phyloP scores from a whole-genome alignment of 495 filamentous ascomycete species.

The Elasticomyces elasticus region DNA sequence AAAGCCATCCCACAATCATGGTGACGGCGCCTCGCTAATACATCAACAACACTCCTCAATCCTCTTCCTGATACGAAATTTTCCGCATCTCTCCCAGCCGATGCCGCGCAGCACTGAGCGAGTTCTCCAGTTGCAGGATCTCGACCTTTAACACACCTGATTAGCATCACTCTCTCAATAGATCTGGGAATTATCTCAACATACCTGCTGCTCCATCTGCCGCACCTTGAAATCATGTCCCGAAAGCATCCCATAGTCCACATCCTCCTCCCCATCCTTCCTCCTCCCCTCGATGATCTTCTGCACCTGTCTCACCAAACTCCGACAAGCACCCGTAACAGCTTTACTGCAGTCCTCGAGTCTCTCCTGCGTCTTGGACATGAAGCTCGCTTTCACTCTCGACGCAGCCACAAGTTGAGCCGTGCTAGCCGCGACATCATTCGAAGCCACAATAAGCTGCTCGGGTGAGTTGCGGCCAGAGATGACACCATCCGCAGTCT shows the following conservation, averaged over 20 bases:
- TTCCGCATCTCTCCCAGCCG: conserved; percentile 96
- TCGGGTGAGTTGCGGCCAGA: conserved; percentile 84
- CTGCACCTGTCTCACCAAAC: conserved; percentile 87
- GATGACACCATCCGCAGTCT: conserved; percentile 94
- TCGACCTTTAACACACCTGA: conserved; percentile 58
- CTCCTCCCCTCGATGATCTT: conserved; percentile 80
- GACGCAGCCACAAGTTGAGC: conserved; percentile 93
- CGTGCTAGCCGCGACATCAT: conserved; percentile 90
- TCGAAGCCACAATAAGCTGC: conserved; percentile 94
- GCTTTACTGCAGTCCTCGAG: conserved; percentile 88
- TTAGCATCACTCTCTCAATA: conserved; percentile 7
- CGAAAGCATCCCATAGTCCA: conserved; percentile 79
- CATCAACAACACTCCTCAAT: no score
- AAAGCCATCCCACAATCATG: no score
- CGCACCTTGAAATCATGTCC: conserved; percentile 94
- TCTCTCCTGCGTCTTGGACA: conserved; percentile 88
- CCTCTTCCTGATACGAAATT: conserved; percentile 87
- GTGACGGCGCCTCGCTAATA: no score
- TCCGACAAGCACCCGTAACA: conserved; percentile 77
- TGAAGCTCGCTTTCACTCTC: conserved; percentile 94
- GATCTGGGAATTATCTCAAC: conserved; percentile 23
- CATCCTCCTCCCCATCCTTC: conserved; percentile 64
- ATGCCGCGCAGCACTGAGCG: conserved; percentile 65
- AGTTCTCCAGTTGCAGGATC: conserved; percentile 91
- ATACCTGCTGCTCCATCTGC: conserved; percentile 99